phyloP scores from a whole-genome alignment of 2,329 filamentous ascomycete genomes.

The Fusarium concolor region DNA sequence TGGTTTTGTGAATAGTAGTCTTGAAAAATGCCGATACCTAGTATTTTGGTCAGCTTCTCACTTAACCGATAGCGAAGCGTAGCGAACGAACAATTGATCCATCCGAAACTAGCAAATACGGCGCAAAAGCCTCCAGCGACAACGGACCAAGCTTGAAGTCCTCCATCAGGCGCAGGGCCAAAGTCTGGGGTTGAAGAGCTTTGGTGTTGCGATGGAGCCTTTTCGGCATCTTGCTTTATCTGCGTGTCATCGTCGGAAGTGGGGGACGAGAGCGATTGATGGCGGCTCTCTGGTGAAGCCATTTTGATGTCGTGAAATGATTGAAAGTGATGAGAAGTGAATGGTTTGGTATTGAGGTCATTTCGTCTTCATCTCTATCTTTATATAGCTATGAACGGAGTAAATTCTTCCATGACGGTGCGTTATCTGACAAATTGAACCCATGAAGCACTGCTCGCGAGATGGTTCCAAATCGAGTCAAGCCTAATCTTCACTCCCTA shows the following conservation, averaged over 20 bases:
- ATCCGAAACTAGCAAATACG: conserved; percentile 15
- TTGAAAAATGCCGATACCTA: conserved; percentile 22
- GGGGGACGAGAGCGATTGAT: not conserved
- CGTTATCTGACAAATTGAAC: conserved; percentile 22
- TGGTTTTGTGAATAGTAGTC: conserved; percentile 16
- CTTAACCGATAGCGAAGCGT: fast-evolving
- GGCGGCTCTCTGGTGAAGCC: not conserved
- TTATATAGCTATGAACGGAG: not conserved
- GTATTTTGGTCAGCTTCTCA: not conserved
- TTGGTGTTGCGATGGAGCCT: not conserved
- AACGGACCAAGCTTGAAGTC: conserved; percentile 5
- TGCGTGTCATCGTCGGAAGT: not conserved
- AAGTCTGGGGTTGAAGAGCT: not conserved
- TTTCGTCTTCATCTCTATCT: not conserved
- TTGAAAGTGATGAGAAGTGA: fast-evolving
- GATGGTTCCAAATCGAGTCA: conserved; percentile 5
- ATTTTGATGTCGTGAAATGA: not conserved
- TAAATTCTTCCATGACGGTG: not conserved
- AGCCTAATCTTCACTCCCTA: not conserved
- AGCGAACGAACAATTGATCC: conserved; percentile 10
- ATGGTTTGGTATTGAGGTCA: too few relatives aligned
- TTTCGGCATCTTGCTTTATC: not conserved
- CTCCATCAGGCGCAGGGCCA: conserved; percentile 8
- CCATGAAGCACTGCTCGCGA: not conserved
- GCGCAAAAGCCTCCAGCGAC: conserved; percentile 9